Evolutionary conservation across 306 rosid genomes (phyloP).

Genomic region (Erythrophleum fordii): DNA sequence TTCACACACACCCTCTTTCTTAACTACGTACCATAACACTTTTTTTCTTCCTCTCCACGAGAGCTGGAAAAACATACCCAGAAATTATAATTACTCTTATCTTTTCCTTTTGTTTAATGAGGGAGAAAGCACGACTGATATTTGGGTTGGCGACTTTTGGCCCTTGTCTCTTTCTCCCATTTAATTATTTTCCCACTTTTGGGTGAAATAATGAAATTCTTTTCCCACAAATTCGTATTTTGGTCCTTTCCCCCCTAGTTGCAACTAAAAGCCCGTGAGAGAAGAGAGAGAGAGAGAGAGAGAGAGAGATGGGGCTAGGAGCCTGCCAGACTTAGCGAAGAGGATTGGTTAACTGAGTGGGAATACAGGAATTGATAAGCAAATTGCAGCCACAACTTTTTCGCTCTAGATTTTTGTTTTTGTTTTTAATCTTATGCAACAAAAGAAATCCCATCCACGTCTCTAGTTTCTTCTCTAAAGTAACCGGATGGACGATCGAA

Average conservation of each 20-base stretch:
- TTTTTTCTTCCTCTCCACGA: slow-evolving; percentile 21
- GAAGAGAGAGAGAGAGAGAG: slow-evolving; percentile 37
- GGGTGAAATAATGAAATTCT: slow-evolving; percentile 23
- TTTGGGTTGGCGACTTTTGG: slow-evolving; percentile 33
- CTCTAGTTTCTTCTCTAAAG: slow-evolving; percentile 58
- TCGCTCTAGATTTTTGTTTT: slow-evolving; percentile 28
- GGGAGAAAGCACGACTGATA: slow-evolving; percentile 38
- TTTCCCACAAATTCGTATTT: slow-evolving; percentile 20
- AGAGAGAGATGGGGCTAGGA: slow-evolving; percentile 29
- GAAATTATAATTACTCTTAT: slow-evolving; percentile 39
- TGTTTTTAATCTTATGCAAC: slow-evolving; percentile 45
- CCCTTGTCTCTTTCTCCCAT: slow-evolving; percentile 40
- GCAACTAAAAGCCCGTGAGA: slow-evolving; percentile 42
- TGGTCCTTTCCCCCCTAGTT: slow-evolving; percentile 47
- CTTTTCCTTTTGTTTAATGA: slow-evolving; percentile 35
- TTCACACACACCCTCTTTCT: slow-evolving; percentile 30
- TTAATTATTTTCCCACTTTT: slow-evolving; percentile 35
- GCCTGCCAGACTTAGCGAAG: slow-evolving; percentile 34
- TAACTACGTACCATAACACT: slow-evolving; percentile 40
- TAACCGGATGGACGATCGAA: slow-evolving; percentile 53
- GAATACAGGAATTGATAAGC: slow-evolving; percentile 63
- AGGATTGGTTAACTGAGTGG: slow-evolving; percentile 58
- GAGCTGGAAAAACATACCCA: slow-evolving; percentile 16
- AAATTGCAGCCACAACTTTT: slow-evolving; percentile 74
- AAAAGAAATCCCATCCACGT: slow-evolving; percentile 57